Base-by-base conservation (phyloP, 164 flowering plant species). In the Santalum album region DNA sequence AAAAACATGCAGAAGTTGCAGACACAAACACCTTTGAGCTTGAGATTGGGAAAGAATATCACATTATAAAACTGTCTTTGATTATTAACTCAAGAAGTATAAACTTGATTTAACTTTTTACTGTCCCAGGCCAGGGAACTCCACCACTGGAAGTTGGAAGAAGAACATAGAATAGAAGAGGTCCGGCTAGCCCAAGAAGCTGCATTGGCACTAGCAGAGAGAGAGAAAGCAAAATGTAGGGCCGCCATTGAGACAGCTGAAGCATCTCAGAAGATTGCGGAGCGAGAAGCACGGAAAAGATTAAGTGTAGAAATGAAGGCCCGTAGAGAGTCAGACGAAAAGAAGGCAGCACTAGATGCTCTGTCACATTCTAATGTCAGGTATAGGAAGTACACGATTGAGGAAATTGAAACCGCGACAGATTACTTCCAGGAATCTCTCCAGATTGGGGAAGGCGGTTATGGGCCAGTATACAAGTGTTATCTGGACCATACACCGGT, bases 361-460 rank as follows among this genome's bases (percentile, higher is more conserved):
- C 46, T 76, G 17, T 59, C 65, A 25, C 61, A 75, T 1, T 42
- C 22, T 12, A 84, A 79, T 49, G 40, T 69, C 24, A 65, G 86
- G 52, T 86, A 79, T 59, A 72, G 94, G 43, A 83, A 53, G 65
- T 86, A 86, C 70, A 42, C 77, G 12, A 83, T 82, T 18, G 85
- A 81, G 67, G 85, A 83, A 64, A 79, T 86, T 20, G 87, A 82
- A 67, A 24, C 42, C 18, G 94, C 89, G 16, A 83, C 87, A 1
- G 83, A 83, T 2, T 57, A 22, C 49, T 83, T 86, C 49, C 4
- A 69, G 0, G 67, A 58, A 22, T n/a, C 68, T 25, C 78, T 77
- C 15, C 83, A 85, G 57, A 83, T 86, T 45, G 94, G 94, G 20
- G 89, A 83, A 75, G 94, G 94, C 1, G 94, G 89, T 18, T 85